Conservation (phyloP, 139 green algal genomes). For the Coelastrella sp. region DNA sequence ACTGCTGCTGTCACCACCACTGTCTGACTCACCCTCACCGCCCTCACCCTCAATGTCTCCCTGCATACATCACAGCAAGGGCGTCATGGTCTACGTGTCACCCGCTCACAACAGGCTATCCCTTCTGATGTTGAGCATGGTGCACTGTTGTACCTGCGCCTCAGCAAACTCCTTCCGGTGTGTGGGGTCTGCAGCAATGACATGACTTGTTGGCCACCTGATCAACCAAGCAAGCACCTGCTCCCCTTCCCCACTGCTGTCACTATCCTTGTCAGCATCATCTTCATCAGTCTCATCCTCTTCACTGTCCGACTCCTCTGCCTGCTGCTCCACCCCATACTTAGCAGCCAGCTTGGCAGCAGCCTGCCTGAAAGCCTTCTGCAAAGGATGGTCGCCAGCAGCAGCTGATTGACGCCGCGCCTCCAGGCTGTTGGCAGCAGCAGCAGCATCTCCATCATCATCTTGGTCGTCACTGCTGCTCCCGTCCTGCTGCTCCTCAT, state of each 20-base stretch:
- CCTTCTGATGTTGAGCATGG: too few relatives aligned
- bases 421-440: constrained; percentile 58
- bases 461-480: constrained; percentile 51
- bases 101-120: too few relatives aligned
- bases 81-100: neutral
- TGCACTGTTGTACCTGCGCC: too few relatives aligned
- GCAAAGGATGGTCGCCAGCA: constrained; percentile 80
- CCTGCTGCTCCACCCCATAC: constrained; percentile 51
- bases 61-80: neutral
- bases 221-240: neutral
- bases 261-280: constrained; percentile 31
- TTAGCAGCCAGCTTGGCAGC: constrained; percentile 61
- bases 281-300: constrained; percentile 36
- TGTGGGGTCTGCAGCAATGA: neutral
- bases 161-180: neutral
- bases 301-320: constrained; percentile 3
- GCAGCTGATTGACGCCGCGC: constrained; percentile 66
- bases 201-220: neutral
- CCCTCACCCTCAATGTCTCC: neutral
- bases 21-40: neutral
- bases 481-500: constrained; percentile 63
- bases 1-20: constrained; percentile 9
- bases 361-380: constrained; percentile 55
- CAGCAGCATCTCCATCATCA: constrained; percentile 41
- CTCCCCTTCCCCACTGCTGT: constrained; percentile 30